Conservation (phyloP, 2,329 filamentous ascomycete species). For the Exophiala lecanii-corni region DNA sequence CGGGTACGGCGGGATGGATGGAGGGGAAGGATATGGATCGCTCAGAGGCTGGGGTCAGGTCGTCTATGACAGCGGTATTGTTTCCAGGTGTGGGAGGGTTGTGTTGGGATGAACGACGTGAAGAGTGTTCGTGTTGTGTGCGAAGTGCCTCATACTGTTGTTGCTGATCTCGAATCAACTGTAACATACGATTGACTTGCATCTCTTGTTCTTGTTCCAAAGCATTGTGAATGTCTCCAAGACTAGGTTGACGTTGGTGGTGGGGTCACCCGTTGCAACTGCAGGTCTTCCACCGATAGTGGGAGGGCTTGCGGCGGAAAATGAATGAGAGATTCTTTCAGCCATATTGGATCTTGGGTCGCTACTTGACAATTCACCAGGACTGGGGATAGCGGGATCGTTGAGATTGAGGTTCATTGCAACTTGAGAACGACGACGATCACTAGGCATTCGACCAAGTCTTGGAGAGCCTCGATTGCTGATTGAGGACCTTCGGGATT, state of each 20-base stretch:
- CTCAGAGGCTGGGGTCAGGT: slow-evolving; percentile 41
- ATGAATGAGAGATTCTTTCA: slow-evolving; percentile 32
- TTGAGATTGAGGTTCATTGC: slow-evolving; percentile 38
- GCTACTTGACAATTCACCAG: slow-evolving; percentile 35
- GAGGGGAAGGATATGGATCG: slow-evolving; percentile 37
- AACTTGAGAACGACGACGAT: slow-evolving; percentile 41
- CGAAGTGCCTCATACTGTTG: slow-evolving; percentile 39
- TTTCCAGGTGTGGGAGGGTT: slow-evolving; percentile 30
- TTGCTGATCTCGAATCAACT: slow-evolving; percentile 47
- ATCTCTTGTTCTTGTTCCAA: slow-evolving; percentile 49
- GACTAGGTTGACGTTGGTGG: slow-evolving; percentile 44
- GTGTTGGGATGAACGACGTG: slow-evolving; percentile 10
- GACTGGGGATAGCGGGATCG: slow-evolving; percentile 34
- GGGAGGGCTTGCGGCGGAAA: slow-evolving; percentile 40
- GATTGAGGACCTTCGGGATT: slow-evolving; percentile 45
- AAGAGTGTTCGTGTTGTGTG: slow-evolving; percentile 28
- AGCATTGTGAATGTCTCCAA: slow-evolving; percentile 48
- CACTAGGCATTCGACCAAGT: slow-evolving; percentile 31
- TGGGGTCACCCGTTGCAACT: slow-evolving; percentile 44
- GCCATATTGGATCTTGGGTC: slow-evolving; percentile 35
- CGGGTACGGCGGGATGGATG: slow-evolving; percentile 30
- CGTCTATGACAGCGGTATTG: slow-evolving; percentile 40
- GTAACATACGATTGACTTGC: slow-evolving; percentile 49
- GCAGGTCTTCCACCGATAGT: slow-evolving; percentile 40
- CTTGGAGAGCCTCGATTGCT: slow-evolving; percentile 33